Percentiles rank a stretch among this genome's conserved stretches.
phyloP scores from a whole-genome alignment of 2,329 filamentous ascomycete species.

The Rosellinia necatrix region DNA sequence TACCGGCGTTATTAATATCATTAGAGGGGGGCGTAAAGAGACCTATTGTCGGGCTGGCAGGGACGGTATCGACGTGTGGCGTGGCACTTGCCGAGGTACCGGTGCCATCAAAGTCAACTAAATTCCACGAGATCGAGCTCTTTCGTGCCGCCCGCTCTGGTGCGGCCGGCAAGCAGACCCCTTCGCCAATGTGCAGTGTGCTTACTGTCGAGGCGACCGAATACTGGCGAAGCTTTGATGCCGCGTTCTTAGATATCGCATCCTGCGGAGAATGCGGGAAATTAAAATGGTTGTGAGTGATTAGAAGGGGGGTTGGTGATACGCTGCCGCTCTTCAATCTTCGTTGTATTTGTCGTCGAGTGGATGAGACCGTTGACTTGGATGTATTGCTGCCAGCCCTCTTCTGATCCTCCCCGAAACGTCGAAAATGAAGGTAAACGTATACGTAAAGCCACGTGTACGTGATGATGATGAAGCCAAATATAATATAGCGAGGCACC shows the following conservation, averaged over 20 bases:
- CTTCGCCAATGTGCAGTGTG: constrained; percentile 32
- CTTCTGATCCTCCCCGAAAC: constrained; percentile 43
- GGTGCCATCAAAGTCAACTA: constrained; percentile 30
- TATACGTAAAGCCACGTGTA: constrained; percentile 74
- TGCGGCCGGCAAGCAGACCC: constrained; percentile 10
- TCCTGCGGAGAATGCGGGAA: constrained; percentile 13
- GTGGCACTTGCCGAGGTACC: constrained; percentile 2
- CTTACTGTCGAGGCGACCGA: constrained; percentile 38
- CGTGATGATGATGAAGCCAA: constrained; percentile 64
- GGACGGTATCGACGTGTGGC: constrained; percentile 2
- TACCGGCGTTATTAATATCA: neutral
- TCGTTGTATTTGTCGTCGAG: constrained; percentile 17
- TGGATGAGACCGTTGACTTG: constrained; percentile 1
- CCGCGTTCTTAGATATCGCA: constrained; percentile 18
- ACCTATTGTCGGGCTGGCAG: constrained; percentile 22
- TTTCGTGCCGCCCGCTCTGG: constrained; percentile 16
- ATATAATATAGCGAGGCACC: constrained; percentile 74
- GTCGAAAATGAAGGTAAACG: constrained; percentile 53
- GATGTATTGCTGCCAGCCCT: constrained; percentile 31
- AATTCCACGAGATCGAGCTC: constrained; percentile 34
- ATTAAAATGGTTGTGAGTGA: constrained; percentile 34
- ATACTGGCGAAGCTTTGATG: constrained; percentile 30
- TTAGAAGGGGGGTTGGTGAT: constrained; percentile 33
- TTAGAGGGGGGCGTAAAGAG: neutral
- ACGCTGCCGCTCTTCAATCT: constrained; percentile 22